These are phyloP conservation scores for Aspergillus piperis DNA, from an alignment of 2,329 filamentous ascomycete species.

Conservation along the genomic window DNA sequence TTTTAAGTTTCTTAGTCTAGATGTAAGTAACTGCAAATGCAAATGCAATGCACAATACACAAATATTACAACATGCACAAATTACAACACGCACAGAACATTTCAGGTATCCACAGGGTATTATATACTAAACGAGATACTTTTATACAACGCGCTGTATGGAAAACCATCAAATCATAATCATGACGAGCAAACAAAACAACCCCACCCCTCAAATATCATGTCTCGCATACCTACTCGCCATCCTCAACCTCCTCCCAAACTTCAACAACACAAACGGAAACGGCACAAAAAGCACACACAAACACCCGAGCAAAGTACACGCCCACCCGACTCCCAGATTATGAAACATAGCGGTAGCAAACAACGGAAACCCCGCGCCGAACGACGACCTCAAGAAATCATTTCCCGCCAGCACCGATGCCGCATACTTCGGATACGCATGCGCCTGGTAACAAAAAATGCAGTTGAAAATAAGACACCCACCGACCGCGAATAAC, in stretches of 20 bases:
- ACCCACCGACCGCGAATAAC: conserved; percentile 69
- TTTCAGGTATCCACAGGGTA: too few relatives aligned
- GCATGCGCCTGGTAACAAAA: conserved; percentile 74
- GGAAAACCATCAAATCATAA: background rate
- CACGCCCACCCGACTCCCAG: conserved; percentile 35
- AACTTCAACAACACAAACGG: conserved; percentile 36
- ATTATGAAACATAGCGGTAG: conserved; percentile 36
- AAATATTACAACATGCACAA: too few relatives aligned
- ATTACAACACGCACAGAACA: too few relatives aligned
- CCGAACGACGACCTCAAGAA: conserved; percentile 65
- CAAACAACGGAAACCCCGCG: conserved; percentile 33
- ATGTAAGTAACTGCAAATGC: too few relatives aligned
- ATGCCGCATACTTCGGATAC: conserved; percentile 70
- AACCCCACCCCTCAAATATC: conserved; percentile 16
- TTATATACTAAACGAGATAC: too few relatives aligned
- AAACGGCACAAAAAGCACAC: conserved; percentile 38
- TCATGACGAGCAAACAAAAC: background rate
- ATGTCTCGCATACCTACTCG: conserved; percentile 25
- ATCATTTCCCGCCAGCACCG: conserved; percentile 71
- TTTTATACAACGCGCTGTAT: background rate
- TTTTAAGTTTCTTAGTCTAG: too few relatives aligned
- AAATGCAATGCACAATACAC: too few relatives aligned
- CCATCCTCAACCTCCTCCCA: conserved; percentile 21
- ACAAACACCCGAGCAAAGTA: conserved; percentile 32
- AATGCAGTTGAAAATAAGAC: conserved; percentile 69